phyloP scores from a whole-genome alignment of 257 asterid species.

The Cynanchum wilfordii region DNA sequence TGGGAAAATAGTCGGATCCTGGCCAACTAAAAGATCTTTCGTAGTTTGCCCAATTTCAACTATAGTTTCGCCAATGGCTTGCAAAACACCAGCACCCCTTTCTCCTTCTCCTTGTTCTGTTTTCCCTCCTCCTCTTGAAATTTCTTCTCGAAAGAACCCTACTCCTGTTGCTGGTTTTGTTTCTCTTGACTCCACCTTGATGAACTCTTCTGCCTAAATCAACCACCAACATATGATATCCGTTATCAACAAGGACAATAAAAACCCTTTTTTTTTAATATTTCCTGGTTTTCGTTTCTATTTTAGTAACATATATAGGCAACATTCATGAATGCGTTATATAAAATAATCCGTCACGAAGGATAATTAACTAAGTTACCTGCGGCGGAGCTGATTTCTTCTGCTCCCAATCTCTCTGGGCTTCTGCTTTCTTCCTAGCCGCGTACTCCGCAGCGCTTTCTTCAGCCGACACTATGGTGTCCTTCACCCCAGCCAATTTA shows the following conservation, averaged over 20 bases:
- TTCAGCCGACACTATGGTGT: conserved; percentile 46
- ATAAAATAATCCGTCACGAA: no score
- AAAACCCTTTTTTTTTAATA: no score
- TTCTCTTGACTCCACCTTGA: not conserved
- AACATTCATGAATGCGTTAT: no score
- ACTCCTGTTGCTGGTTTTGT: not conserved
- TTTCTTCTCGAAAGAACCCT: conserved; percentile 7
- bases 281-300: not conserved
- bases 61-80: conserved; percentile 83
- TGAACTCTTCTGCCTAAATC: conserved; percentile 18
- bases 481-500: conserved; percentile 52
- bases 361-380: conserved; percentile 19
- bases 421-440: conserved; percentile 60
- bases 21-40: conserved; percentile 55
- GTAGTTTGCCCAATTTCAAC: conserved; percentile 77
- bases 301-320: no score
- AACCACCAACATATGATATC: not conserved
- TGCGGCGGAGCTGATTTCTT: conserved; percentile 23
- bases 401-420: conserved; percentile 29
- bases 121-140: conserved; percentile 7
- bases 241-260: not conserved
- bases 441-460: conserved; percentile 69
- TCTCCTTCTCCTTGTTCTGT: conserved; percentile 4
- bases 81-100: conserved; percentile 36
- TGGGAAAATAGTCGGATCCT: conserved; percentile 4